Evolutionary conservation across 225 moss, liverwort and hornwort species (phyloP).

Genomic region (Lunularia cruciata): DNA sequence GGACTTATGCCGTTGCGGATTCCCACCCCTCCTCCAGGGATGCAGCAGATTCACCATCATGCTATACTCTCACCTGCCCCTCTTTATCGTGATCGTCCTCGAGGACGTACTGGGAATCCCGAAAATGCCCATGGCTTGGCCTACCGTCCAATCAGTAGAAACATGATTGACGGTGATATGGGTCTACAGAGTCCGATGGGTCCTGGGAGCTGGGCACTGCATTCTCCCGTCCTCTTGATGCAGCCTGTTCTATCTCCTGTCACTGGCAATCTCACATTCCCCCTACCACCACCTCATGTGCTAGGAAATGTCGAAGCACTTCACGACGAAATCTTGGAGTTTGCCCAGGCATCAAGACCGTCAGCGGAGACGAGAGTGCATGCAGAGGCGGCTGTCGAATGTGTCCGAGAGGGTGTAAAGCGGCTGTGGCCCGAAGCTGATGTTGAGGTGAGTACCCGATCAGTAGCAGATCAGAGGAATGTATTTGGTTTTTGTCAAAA

Average conservation of each 20-base stretch:
- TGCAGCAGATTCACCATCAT: conserved; percentile 61
- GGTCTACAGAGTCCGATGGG: conserved; percentile 57
- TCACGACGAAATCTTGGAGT: conserved; percentile 80
- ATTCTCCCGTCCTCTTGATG: conserved; percentile 53
- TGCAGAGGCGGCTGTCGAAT: conserved; percentile 88
- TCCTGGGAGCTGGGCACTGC: conserved; percentile 59
- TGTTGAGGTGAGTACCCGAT: conserved; percentile 69
- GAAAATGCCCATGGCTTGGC: conserved; percentile 58
- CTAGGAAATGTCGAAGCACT: conserved; percentile 70
- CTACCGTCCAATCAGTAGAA: conserved; percentile 59
- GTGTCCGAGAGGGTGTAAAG: conserved; percentile 83
- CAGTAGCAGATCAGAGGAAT: neutral
- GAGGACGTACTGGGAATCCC: conserved; percentile 40
- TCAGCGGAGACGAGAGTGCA: conserved; percentile 75
- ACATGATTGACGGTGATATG: conserved; percentile 59
- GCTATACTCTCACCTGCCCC: conserved; percentile 44
- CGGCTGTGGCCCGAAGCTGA: conserved; percentile 84
- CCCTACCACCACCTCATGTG: conserved; percentile 58
- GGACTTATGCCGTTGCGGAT: conserved; percentile 54
- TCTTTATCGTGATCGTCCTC: conserved; percentile 46
- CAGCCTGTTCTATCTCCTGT: conserved; percentile 54
- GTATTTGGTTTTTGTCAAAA: neutral
- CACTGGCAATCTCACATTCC: conserved; percentile 56
- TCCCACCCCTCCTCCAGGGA: conserved; percentile 57
- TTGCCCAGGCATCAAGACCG: conserved; percentile 72